These are phyloP conservation scores for Yamadazyma triangularis DNA, from an alignment of 1,139 yeast species.

Conservation along the genomic window DNA sequence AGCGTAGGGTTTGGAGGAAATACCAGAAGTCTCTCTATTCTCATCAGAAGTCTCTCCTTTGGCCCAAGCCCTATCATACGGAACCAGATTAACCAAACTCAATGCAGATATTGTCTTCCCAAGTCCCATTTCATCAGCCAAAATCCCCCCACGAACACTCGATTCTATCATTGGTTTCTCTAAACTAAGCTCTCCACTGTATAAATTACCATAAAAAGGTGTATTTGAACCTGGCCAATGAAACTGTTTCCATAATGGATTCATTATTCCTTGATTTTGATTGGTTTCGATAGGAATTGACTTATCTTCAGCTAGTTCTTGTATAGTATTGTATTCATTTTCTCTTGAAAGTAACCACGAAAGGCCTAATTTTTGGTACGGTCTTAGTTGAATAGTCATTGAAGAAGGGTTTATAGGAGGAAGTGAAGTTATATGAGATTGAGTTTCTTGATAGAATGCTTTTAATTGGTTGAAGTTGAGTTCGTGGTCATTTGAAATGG, in stretches of 20 bases:
- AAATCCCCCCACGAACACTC: conserved; percentile 71
- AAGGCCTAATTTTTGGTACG: conserved; percentile 75
- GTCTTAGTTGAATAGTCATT: conserved; percentile 54
- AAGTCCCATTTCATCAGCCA: conserved; percentile 97
- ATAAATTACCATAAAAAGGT: conserved; percentile 73
- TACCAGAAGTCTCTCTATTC: too few species aligned
- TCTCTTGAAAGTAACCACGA: conserved; percentile 79
- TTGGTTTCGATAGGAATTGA: conserved; percentile 20
- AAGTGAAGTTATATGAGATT: conserved; percentile 46
- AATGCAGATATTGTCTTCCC: conserved; percentile 89
- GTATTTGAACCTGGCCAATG: conserved; percentile 61
- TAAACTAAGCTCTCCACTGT: conserved; percentile 74
- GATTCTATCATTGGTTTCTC: conserved; percentile 61
- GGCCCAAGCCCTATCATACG: too few species aligned
- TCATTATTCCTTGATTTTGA: conserved; percentile 52
- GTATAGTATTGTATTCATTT: conserved; percentile 43
- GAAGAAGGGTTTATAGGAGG: conserved; percentile 57
- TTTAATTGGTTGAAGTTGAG: conserved; percentile 65
- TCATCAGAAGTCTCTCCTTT: too few species aligned
- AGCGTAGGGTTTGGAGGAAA: conserved; percentile 30
- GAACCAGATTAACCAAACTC: conserved; percentile 65
- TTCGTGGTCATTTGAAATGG: too few species aligned
- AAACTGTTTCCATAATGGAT: conserved; percentile 84
- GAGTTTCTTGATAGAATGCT: conserved; percentile 66
- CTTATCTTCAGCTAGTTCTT: conserved; percentile 22